Evolutionary conservation across 2,329 filamentous ascomycete species (phyloP).

Genomic region (Hymenoscyphus linearis): DNA sequence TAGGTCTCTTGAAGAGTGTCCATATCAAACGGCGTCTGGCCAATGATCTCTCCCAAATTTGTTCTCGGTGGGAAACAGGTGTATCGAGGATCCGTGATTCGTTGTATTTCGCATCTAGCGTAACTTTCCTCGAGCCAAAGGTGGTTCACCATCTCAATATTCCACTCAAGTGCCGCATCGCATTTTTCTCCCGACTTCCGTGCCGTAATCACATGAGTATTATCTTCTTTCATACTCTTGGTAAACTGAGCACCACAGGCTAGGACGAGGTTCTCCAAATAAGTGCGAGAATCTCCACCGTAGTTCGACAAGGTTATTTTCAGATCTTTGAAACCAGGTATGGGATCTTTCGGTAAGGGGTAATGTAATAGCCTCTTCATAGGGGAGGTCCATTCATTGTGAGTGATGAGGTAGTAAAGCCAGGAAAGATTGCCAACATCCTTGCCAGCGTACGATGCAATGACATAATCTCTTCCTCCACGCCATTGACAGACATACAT

Average conservation of each 20-base stretch:
- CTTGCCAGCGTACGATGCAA: slow-evolving; percentile 70
- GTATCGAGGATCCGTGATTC: slow-evolving; percentile 69
- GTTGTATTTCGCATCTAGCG: slow-evolving; percentile 74
- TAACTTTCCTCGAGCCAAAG: slow-evolving; percentile 98
- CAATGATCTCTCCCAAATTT: slow-evolving; percentile 88
- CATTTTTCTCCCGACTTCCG: slow-evolving; percentile 89
- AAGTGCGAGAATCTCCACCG: slow-evolving; percentile 85
- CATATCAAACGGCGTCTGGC: slow-evolving; percentile 76
- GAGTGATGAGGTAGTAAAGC: slow-evolving; percentile 87
- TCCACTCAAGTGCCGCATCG: slow-evolving; percentile 87
- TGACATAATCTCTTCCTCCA: slow-evolving; percentile 71
- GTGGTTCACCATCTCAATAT: slow-evolving; percentile 84
- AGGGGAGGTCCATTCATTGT: slow-evolving; percentile 84
- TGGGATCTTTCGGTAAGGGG: slow-evolving; percentile 69
- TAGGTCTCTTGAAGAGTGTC: slow-evolving; percentile 58
- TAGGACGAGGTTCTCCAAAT: slow-evolving; percentile 84
- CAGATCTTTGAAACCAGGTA: slow-evolving; percentile 71
- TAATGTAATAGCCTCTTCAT: slow-evolving; percentile 83
- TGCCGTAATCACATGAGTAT: slow-evolving; percentile 92
- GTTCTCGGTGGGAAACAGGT: slow-evolving; percentile 82
- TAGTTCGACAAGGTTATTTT: slow-evolving; percentile 94
- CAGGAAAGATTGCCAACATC: slow-evolving; percentile 89
- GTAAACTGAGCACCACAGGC: slow-evolving; percentile 85
- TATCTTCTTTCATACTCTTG: slow-evolving; percentile 90
- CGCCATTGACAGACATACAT: slow-evolving; percentile 86